Conservation (phyloP, 2,329 filamentous ascomycete genomes). For the Pseudogymnoascus destructans region DNA sequence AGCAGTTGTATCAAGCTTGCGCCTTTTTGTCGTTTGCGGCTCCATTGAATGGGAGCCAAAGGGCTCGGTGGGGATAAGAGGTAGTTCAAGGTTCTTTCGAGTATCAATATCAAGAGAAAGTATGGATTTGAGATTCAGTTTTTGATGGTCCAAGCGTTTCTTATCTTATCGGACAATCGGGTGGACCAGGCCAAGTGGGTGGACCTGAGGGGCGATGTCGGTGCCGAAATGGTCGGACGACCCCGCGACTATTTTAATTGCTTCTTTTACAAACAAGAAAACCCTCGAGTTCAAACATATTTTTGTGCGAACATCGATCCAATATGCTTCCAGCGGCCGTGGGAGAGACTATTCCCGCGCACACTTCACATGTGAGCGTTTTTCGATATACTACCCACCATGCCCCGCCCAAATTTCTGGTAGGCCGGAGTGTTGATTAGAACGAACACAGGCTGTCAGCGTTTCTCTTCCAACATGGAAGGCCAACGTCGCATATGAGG, state of each 20-base stretch:
- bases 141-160: conserved; percentile 9
- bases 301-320: conserved; percentile 6
- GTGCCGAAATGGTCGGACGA: conserved; percentile 8
- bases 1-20: conserved; percentile 22
- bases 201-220: conserved; percentile 4
- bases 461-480: conserved; percentile 91
- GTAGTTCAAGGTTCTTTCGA: conserved; percentile 1
- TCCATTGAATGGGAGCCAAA: conserved; percentile 15
- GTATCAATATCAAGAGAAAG: conserved; percentile 5
- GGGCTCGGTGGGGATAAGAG: conserved; percentile 1
- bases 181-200: not conserved
- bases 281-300: not conserved
- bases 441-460: conserved; percentile 62
- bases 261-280: conserved; percentile 1
- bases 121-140: conserved; percentile 9
- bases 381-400: conserved; percentile 13
- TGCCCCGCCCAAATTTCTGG: conserved; percentile 1
- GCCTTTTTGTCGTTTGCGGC: conserved; percentile 23
- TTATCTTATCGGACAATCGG: conserved; percentile 10
- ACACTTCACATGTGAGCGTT: conserved; percentile 26
- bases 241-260: conserved; percentile 10
- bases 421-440: conserved; percentile 6
- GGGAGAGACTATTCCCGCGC: conserved; percentile 26
- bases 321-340: conserved; percentile 25
- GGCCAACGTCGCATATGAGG: conserved; percentile 84